These are phyloP conservation scores for Ceriops decandra DNA, from an alignment of 345 rosid species.

Conservation along the genomic window DNA sequence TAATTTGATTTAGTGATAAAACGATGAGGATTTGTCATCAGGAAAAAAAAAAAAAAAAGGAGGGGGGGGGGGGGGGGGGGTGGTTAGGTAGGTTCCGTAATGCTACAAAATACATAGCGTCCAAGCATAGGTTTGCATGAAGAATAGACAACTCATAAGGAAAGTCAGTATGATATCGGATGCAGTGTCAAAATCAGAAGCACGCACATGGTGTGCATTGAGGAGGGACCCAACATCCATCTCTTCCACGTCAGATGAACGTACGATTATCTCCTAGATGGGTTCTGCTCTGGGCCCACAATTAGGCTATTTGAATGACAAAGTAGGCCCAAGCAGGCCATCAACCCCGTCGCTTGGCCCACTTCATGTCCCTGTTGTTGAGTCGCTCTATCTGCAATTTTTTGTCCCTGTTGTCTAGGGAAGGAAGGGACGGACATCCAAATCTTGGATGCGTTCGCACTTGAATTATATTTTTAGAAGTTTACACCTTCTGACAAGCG, in stretches of 20 bases:
- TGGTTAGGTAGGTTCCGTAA: no score
- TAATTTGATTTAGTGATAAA: no score
- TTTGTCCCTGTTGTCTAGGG: neutral
- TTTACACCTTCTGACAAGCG: no score
- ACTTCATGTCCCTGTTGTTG: neutral
- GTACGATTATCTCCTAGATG: conserved; percentile 11
- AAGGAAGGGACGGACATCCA: neutral
- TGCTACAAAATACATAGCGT: no score
- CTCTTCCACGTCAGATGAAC: conserved; percentile 28
- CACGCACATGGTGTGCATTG: conserved; percentile 42
- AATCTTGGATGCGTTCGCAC: neutral
- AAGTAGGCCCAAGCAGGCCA: conserved; percentile 40
- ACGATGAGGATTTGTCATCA: no score
- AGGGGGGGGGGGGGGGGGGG: no score
- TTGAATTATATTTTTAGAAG: neutral
- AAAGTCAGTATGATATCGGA: neutral
- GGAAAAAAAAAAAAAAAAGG: no score
- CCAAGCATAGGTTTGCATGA: neutral
- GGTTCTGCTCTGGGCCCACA: conserved; percentile 33
- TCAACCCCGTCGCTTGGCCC: conserved; percentile 27
- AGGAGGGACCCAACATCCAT: conserved; percentile 11
- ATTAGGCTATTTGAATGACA: conserved; percentile 1
- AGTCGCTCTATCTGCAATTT: no score
- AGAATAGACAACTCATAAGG: no score
- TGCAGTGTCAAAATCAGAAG: conserved; percentile 27